Conservation (phyloP, 2,329 filamentous ascomycete genomes). For the Dactylellina cionopaga region DNA sequence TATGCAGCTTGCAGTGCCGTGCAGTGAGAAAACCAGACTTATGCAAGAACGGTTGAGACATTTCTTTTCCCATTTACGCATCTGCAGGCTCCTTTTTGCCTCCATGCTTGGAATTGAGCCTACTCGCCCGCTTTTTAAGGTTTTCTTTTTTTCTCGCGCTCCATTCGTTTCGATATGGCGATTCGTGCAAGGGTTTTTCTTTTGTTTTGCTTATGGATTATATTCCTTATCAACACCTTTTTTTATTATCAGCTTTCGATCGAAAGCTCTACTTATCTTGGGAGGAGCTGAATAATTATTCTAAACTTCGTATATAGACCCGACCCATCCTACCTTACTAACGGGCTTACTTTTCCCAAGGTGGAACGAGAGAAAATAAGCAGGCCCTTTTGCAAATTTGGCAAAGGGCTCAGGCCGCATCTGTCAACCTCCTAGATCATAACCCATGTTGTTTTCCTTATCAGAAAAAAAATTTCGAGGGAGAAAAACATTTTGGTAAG, state of each 20-base stretch:
- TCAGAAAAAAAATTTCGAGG: constrained; percentile 5
- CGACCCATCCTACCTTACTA: constrained; percentile 12
- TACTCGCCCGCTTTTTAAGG: constrained; percentile 37
- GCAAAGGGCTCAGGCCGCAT: constrained; percentile 32
- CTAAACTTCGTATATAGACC: constrained; percentile 48
- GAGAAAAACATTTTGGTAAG: constrained; percentile 7
- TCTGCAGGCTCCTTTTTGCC: constrained; percentile 7
- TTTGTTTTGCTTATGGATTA: constrained; percentile 20
- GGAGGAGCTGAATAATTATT: constrained; percentile 36
- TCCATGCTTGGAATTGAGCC: constrained; percentile 45
- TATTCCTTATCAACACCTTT: constrained; percentile 43
- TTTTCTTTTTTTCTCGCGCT: constrained; percentile 1
- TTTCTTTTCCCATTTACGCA: constrained; percentile 45
- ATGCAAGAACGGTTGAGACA: constrained; percentile 51
- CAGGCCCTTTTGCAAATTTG: background rate
- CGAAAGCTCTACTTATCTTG: constrained; percentile 1
- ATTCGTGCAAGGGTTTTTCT: constrained; percentile 1
- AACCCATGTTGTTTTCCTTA: constrained; percentile 16
- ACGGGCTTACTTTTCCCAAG: background rate
- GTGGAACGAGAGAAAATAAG: background rate
- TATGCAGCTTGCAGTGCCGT: constrained; percentile 37
- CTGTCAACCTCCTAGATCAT: constrained; percentile 21
- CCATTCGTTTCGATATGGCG: constrained; percentile 7
- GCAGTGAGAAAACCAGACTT: constrained; percentile 34
- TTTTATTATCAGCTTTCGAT: background rate